These are phyloP conservation scores for Pyronema domesticum DNA, from an alignment of 495 filamentous ascomycete species.

Conservation along the genomic window DNA sequence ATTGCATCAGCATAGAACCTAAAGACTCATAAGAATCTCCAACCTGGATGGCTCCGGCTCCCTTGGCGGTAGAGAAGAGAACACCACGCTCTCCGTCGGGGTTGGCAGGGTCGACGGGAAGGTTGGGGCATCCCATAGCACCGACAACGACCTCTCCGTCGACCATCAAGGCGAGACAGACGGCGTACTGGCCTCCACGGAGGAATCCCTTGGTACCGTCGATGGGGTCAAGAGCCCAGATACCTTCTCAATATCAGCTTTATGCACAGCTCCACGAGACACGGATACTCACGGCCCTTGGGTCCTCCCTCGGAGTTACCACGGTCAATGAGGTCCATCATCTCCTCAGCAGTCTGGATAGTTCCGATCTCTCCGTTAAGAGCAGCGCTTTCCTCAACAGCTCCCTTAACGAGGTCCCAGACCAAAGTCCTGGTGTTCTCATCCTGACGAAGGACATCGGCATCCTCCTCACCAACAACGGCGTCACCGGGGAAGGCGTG, in stretches of 20 bases:
- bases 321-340: conserved; percentile 73
- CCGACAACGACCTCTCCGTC: conserved; percentile 92
- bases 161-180: conserved; percentile 78
- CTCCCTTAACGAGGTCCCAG: conserved; percentile 60
- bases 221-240: conserved; percentile 95
- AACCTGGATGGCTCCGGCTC: conserved; percentile 44
- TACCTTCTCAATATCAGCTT: conserved; percentile 23
- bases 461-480: conserved; percentile 91
- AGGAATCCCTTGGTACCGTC: conserved; percentile 97
- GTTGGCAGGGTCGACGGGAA: conserved; percentile 63
- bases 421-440: conserved; percentile 48
- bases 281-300: conserved; percentile 38
- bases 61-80: conserved; percentile 60
- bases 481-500: conserved; percentile 78
- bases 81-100: conserved; percentile 54
- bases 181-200: conserved; percentile 91
- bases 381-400: conserved; percentile 52
- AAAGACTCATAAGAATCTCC: background rate
- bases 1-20: background rate
- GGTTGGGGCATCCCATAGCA: conserved; percentile 84
- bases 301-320: conserved; percentile 65
- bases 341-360: conserved; percentile 47
- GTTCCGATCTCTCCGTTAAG: conserved; percentile 41
- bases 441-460: conserved; percentile 54
- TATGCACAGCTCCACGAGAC: background rate